phyloP scores from a whole-genome alignment of 768 basidiomycete species.

The Peribolospora kevripleyi region DNA sequence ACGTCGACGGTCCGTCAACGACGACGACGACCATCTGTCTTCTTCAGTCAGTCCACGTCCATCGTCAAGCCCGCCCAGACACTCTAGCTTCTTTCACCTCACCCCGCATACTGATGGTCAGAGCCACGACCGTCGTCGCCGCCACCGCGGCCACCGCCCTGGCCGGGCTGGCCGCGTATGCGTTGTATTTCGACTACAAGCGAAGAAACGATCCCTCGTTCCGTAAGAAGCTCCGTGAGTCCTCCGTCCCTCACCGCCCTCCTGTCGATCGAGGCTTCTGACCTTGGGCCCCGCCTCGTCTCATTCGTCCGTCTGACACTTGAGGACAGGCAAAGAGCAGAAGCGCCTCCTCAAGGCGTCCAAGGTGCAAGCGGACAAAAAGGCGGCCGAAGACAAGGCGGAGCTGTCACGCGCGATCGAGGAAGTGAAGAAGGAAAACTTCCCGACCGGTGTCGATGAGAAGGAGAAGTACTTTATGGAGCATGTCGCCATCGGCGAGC shows the following conservation, averaged over 20 bases:
- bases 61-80: too few relatives aligned
- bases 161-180: too few relatives aligned
- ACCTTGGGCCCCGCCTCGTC: background rate
- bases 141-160: too few relatives aligned
- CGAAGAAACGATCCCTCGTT: slow-evolving; percentile 67
- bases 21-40: too few relatives aligned
- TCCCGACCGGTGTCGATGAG: slow-evolving; percentile 43
- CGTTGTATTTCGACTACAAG: slow-evolving; percentile 28
- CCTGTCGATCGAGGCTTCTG: background rate
- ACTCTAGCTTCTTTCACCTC: too few relatives aligned
- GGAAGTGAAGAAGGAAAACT: background rate
- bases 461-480: slow-evolving; percentile 79
- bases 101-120: too few relatives aligned
- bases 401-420: background rate
- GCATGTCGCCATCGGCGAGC: slow-evolving; percentile 69
- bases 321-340: slow-evolving; percentile 55
- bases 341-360: slow-evolving; percentile 56
- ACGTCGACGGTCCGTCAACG: too few relatives aligned
- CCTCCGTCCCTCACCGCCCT: slow-evolving; percentile 2
- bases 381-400: background rate
- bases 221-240: slow-evolving; percentile 65
- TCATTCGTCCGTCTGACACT: background rate
- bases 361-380: slow-evolving; percentile 22
- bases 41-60: too few relatives aligned
- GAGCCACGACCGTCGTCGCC: too few relatives aligned